Percentiles rank a stretch among this genome's conserved stretches.
Conservation (phyloP, 768 basidiomycete genomes). For the Saitozyma podzolica region DNA sequence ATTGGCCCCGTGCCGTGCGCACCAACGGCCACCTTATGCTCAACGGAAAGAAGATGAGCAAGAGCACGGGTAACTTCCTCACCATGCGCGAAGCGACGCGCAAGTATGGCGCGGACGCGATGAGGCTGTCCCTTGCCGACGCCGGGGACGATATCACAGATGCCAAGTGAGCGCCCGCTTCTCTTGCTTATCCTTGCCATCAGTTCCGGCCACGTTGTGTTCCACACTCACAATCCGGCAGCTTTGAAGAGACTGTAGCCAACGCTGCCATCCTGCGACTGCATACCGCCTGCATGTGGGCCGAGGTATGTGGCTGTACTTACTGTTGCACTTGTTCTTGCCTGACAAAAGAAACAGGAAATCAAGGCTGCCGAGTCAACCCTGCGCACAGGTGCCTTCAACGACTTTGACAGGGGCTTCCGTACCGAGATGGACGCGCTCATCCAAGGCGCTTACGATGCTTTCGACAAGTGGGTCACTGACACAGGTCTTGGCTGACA, state of each 20-base stretch:
- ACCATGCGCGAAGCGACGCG: conserved; percentile 82
- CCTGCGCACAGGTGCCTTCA: conserved; percentile 68
- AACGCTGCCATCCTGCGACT: conserved; percentile 94
- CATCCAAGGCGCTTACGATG: conserved; percentile 74
- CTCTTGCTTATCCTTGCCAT: background rate
- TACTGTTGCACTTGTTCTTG: background rate
- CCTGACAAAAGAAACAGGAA: conserved; percentile 60
- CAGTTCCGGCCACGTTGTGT: background rate
- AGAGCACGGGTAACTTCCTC: conserved; percentile 92
- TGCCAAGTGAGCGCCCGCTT: conserved; percentile 63
- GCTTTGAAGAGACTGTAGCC: conserved; percentile 94
- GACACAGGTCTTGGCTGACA: background rate
- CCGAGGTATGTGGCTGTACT: conserved; percentile 62
- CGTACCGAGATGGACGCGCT: conserved; percentile 86
- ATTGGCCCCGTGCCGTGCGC: conserved; percentile 88
- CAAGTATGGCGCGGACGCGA: conserved; percentile 97
- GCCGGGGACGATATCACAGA: conserved; percentile 97
- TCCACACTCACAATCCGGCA: conserved; percentile 5
- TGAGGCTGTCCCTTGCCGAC: conserved; percentile 86
- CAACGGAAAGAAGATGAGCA: conserved; percentile 99
- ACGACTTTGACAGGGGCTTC: conserved; percentile 81
- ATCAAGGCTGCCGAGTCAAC: conserved; percentile 64
- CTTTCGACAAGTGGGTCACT: conserved; percentile 74
- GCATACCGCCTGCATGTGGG: conserved; percentile 87
- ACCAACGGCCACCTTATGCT: conserved; percentile 95